Evolutionary conservation across 164 flowering plant species (phyloP), one percentile per base, ranked within the genome.

Genomic region (Umbellularia californica): DNA sequence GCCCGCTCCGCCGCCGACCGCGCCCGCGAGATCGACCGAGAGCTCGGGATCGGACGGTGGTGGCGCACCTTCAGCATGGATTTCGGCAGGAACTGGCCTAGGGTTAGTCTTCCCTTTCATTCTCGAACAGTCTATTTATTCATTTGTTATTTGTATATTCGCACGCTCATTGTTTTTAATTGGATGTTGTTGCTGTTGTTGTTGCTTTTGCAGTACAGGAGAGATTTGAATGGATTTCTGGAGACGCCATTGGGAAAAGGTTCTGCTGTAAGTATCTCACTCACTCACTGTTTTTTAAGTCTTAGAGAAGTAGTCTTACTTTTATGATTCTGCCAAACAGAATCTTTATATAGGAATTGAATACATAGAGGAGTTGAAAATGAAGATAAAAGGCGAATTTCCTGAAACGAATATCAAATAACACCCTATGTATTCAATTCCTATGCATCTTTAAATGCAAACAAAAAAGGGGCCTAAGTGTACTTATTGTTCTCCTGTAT

Each of bases 161-260:
- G 23, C 35, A 19, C 9, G 14, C 6, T 15, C 19, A 35, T 70
- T 52, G 1, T 75, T 62, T 27, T 65, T 60, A 66, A 41, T 41
- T 41, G 47, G 47, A 7, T 0, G 17, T 22, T 13, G 35, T 47
- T 52, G 70, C 19, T 20, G 30, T 30, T 22, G 20, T 71, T 82
- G 22, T 35, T 90, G 35, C 35, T 30, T 30, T 30, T 30, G 87
- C 97, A 95, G 98, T 95, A 93, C 83, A 90, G 96, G 84, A 90
- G 76, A 86, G 87, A 90, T 83, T 77, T 95, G 50, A 86, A 25
- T 82, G 91, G 84, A 74, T 89, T 89, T 79, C 77, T 91, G 66
- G 79, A 84, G 66, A 84, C 95, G 14, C 97, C 98, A 11, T 1
- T 95, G 25, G 99, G 99, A 74, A 91, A 85, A 80, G 84, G 90